These are phyloP conservation scores for Lodderomyces beijingensis DNA, from an alignment of 1,139 yeast genomes.

Conservation along the genomic window DNA sequence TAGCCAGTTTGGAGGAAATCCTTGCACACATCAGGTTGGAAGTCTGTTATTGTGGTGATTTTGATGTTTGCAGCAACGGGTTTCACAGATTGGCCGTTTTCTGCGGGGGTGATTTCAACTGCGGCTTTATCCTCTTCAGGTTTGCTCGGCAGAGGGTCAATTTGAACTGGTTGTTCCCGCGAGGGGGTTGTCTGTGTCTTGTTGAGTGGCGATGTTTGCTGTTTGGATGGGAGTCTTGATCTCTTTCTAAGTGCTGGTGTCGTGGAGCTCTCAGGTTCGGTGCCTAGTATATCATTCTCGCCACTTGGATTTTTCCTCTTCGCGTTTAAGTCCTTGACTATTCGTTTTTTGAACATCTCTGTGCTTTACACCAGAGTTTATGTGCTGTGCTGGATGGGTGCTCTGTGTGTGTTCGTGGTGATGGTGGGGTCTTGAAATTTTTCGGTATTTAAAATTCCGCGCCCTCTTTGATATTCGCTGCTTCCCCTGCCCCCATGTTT, in stretches of 20 bases:
- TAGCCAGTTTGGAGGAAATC: conserved; percentile 89
- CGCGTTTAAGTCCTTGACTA: conserved; percentile 14
- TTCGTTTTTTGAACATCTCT: conserved; percentile 34
- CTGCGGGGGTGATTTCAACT: neutral
- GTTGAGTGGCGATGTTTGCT: too few relatives aligned
- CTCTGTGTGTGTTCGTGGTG: too few relatives aligned
- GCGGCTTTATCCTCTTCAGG: too few relatives aligned
- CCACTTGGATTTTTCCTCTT: neutral
- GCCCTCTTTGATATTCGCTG: too few relatives aligned
- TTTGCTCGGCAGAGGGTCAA: conserved; percentile 1
- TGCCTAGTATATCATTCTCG: neutral
- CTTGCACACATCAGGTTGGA: conserved; percentile 92
- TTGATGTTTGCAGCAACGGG: conserved; percentile 51
- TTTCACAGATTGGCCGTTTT: conserved; percentile 12
- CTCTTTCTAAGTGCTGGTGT: neutral
- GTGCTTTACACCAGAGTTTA: too few relatives aligned
- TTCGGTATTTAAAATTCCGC: too few relatives aligned
- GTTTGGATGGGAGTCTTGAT: too few relatives aligned
- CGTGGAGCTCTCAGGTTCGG: neutral
- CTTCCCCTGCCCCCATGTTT: too few relatives aligned
- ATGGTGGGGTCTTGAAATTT: too few relatives aligned
- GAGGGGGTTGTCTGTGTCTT: conserved; percentile 1
- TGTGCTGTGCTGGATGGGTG: too few relatives aligned
- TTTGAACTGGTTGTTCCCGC: too few relatives aligned
- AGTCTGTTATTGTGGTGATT: conserved; percentile 78